These are phyloP conservation scores for Metschnikowia picachoensis DNA, from an alignment of 805 yeast genomes.

Conservation along the genomic window DNA sequence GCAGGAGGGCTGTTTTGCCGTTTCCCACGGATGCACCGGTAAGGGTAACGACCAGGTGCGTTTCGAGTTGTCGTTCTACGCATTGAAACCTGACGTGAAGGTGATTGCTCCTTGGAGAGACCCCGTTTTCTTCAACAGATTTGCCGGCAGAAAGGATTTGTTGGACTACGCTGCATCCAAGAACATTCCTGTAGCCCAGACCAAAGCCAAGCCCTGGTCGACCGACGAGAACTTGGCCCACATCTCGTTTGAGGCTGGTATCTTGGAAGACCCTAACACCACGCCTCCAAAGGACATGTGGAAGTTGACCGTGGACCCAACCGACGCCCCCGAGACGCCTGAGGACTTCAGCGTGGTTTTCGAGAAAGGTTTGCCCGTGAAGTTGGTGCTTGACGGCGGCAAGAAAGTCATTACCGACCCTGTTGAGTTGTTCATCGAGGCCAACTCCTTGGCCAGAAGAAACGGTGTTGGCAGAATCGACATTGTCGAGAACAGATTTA, in stretches of 20 bases:
- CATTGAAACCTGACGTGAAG: slow-evolving; percentile 93
- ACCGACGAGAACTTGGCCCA: slow-evolving; percentile 99
- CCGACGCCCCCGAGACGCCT: slow-evolving; percentile 90
- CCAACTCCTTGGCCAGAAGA: slow-evolving; percentile 95
- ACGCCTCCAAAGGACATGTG: slow-evolving; percentile 99
- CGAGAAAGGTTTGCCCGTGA: slow-evolving; percentile 82
- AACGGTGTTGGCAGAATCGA: slow-evolving; percentile 99
- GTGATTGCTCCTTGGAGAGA: slow-evolving; percentile 99
- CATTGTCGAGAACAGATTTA: slow-evolving; percentile 98
- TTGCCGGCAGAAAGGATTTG: slow-evolving; percentile 96
- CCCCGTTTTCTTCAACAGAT: slow-evolving; percentile 89
- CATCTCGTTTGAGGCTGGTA: slow-evolving; percentile 99
- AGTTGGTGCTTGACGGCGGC: slow-evolving; percentile 65
- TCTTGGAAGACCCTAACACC: slow-evolving; percentile 95
- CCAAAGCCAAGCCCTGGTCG: slow-evolving; percentile 99
- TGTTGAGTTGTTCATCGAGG: slow-evolving; percentile 86
- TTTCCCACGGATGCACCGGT: slow-evolving; percentile 99
- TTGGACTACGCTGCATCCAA: slow-evolving; percentile 90
- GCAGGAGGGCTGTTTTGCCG: slow-evolving; percentile 97
- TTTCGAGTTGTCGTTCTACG: slow-evolving; percentile 95
- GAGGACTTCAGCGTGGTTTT: slow-evolving; percentile 83
- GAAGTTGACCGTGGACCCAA: slow-evolving; percentile 96
- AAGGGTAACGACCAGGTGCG: slow-evolving; percentile 99
- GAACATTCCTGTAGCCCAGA: slow-evolving; percentile 92
- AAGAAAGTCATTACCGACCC: slow-evolving; percentile 71